Base-by-base conservation (phyloP, 2,329 filamentous ascomycete genomes). In the Polytolypa hystricis region DNA sequence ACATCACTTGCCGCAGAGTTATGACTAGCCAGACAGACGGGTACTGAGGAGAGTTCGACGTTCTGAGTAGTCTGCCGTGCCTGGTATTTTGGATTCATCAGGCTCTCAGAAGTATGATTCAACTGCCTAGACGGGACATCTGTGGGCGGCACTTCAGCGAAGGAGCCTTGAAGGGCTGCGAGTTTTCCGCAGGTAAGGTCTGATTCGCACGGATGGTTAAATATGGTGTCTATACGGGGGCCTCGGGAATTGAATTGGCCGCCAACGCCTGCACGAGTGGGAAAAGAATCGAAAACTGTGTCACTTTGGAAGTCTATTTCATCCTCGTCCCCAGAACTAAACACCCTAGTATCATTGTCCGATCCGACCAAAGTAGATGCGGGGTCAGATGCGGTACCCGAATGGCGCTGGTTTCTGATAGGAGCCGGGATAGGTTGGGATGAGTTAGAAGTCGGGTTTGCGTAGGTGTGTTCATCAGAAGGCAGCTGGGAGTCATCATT, bases 301-400 rank as follows among this genome's bases (percentile, higher is more conserved):
- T 79, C 75, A 46, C 72, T 77, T 47, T 73, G 67, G 43, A 72
- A 65, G 46, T 78, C 75, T 32, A 68, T 68, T 42, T 76, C 76
- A 47, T 77, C 72, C 45, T 77, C 74, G 42, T 77, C 73, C 19
- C 67, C 64, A 15, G 71, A 75, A 27, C 67, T 68, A 43, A 74
- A 64, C 19, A 69, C 63, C 38, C 70, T 67, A 43, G 68, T 68
- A 47, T 78, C 75, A 49, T 65, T 69, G 48, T 79, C 75, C 18
- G 75, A 79, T 12, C 71, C 74, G 35, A 74, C 64, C 28, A 73
- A 60, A 35, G 71, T 74, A 20, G 74, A 77, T 19, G 71, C 64
- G 37, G 70, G 69, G 51, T 78, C 74, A 15, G 74, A 78, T 37
- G 66, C 64, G 28, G 71, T 64, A 30, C 69, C 64, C 11, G 74